Conservation (phyloP, 306 rosid species). For the Abrus precatorius region DNA sequence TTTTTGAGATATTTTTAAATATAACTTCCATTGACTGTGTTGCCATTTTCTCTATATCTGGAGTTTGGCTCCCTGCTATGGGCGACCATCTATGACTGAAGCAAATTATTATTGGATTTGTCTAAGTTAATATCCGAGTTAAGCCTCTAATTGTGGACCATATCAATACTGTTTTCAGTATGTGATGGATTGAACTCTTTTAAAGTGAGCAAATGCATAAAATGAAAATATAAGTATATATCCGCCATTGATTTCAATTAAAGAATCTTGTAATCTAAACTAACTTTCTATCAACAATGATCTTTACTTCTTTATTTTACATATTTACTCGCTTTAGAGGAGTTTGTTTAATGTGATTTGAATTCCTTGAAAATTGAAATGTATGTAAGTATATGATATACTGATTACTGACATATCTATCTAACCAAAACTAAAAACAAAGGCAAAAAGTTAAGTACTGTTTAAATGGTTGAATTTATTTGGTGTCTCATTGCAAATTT, state of each 20-base stretch:
- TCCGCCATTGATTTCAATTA: no score
- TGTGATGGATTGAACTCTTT: background rate
- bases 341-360: background rate
- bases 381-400: background rate
- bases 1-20: no score
- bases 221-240: no score
- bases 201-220: no score
- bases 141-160: background rate
- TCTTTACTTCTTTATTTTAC: no score
- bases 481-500: constrained; percentile 40
- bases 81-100: no score
- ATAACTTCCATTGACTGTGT: no score
- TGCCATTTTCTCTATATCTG: no score
- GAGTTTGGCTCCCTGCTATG: no score
- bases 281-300: no score
- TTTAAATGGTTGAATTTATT: constrained; percentile 23
- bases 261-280: no score
- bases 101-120: background rate
- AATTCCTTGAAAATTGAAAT: constrained; percentile 5
- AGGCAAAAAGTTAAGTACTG: background rate
- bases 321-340: no score
- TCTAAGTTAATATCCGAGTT: background rate
- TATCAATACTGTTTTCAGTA: background rate
- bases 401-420: background rate
- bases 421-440: background rate